Evolutionary conservation across 257 asterid species (phyloP).

Genomic region (Petrea volubilis): DNA sequence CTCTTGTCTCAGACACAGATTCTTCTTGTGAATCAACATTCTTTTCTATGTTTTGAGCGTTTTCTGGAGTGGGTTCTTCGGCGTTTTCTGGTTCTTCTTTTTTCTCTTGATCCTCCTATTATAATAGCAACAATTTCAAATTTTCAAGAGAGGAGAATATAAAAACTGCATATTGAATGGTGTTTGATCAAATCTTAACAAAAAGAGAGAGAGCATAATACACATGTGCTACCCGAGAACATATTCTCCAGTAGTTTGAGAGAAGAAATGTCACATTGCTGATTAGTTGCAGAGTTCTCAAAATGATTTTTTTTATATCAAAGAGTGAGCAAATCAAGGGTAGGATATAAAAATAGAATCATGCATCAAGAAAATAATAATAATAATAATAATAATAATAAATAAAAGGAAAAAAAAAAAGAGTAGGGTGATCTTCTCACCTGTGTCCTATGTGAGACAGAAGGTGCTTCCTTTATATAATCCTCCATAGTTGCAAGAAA

Average conservation of each 20-base stretch:
- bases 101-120: conserved; percentile 52
- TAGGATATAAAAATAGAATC: not conserved
- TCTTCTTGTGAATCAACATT: conserved; percentile 24
- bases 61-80: conserved; percentile 33
- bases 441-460: conserved; percentile 44
- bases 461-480: conserved; percentile 85
- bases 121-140: conserved; percentile 5
- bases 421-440: conserved; percentile 33
- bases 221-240: not conserved
- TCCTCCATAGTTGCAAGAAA: conserved; percentile 97
- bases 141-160: not conserved
- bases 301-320: not conserved
- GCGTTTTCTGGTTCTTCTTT: conserved; percentile 39
- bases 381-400: no score
- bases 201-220: no score
- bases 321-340: not conserved
- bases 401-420: not conserved
- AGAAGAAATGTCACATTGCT: not conserved
- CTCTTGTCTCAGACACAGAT: conserved; percentile 24
- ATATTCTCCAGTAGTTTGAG: not conserved
- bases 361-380: no score
- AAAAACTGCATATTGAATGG: not conserved
- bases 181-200: not conserved
- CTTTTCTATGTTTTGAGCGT: conserved; percentile 37
- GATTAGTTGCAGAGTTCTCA: not conserved